Evolutionary conservation across 768 basidiomycete genomes (phyloP), one percentile per base, ranked within the genome.

Genomic region (Pisolithus sp.): DNA sequence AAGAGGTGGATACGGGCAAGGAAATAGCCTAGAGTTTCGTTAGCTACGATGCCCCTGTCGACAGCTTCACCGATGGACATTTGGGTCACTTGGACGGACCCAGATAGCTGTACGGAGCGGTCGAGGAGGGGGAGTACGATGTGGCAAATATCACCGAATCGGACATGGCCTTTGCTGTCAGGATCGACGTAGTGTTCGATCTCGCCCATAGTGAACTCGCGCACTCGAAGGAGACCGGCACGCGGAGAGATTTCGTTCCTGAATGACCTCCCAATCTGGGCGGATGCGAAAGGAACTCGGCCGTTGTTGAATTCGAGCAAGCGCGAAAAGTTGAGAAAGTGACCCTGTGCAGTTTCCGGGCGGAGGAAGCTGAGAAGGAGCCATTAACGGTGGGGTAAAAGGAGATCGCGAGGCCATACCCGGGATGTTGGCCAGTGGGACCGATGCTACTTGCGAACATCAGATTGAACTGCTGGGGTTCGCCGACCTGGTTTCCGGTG

Each of bases 161-260:
- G 80, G 23, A 77, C 73, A 70, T 98, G 96, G 5, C 68, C 72
- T 73, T 98, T 99, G 73, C 96, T 85, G 40, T 79, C 77, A 13
- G 96, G 96, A 75, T 98, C 96, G 59, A 99, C 96, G 57, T 76
- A 99, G 74, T 99, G 96, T 72, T 99, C 96, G 65, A 99, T 96
- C 74, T 99, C 96, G 43, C 93, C 96, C 95, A 98, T 96, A 10
- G 92, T 96, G 73, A 98, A 99, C 69, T 99, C 96, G 59, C 95
- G 89, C 30, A 98, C 95, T 54, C 96, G 93, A 44, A 99, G 79
- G 38, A 99, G 78, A 49, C 96, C 96, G 37, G 94, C 92, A 51
- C 93, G 89, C 13, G 96, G 96, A 0, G 93, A 94, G 59, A 99
- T 98, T 68, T 98, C 96, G 67, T 99, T 99, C 48, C 96, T 83